These are phyloP conservation scores for Penicillium sp. DNA, from an alignment of 2,329 filamentous ascomycete genomes.

Conservation along the genomic window DNA sequence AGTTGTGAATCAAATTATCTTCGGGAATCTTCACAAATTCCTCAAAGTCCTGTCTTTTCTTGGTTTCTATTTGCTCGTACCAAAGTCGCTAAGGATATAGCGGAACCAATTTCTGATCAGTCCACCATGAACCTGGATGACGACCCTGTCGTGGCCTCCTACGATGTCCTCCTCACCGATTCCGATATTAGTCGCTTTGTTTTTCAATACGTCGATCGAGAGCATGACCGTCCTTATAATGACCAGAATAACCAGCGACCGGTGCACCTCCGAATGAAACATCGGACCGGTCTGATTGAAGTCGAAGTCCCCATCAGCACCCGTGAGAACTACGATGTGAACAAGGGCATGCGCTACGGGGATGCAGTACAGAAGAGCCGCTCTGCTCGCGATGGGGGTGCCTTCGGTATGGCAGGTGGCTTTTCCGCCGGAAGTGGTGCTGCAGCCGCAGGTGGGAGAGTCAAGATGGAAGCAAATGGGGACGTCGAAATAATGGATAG, in stretches of 20 bases:
- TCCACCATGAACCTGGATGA: conserved; percentile 20
- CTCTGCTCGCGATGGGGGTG: conserved; percentile 57
- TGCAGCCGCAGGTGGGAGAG: conserved; percentile 26
- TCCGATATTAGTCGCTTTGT: conserved; percentile 68
- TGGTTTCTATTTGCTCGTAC: not conserved
- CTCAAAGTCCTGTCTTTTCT: not conserved
- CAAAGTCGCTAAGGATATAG: not conserved
- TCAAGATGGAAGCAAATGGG: conserved; percentile 22
- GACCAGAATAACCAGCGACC: conserved; percentile 56
- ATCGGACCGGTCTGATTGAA: conserved; percentile 77
- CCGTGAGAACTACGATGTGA: conserved; percentile 71
- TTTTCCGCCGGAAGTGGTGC: conserved; percentile 59
- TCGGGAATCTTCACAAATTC: not conserved
- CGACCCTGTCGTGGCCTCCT: conserved; percentile 69
- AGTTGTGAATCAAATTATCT: not conserved
- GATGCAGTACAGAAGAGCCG: conserved; percentile 62
- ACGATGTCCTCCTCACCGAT: conserved; percentile 83
- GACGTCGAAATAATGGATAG: conserved; percentile 36
- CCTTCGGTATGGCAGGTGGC: conserved; percentile 67
- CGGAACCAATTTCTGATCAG: not conserved
- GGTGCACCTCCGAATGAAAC: conserved; percentile 75
- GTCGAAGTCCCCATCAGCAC: conserved; percentile 83
- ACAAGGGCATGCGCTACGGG: conserved; percentile 79
- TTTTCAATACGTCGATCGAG: conserved; percentile 76
- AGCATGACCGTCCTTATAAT: conserved; percentile 60